Conservation (phyloP, 805 yeast genomes). For the Barnettozyma siamensis region DNA sequence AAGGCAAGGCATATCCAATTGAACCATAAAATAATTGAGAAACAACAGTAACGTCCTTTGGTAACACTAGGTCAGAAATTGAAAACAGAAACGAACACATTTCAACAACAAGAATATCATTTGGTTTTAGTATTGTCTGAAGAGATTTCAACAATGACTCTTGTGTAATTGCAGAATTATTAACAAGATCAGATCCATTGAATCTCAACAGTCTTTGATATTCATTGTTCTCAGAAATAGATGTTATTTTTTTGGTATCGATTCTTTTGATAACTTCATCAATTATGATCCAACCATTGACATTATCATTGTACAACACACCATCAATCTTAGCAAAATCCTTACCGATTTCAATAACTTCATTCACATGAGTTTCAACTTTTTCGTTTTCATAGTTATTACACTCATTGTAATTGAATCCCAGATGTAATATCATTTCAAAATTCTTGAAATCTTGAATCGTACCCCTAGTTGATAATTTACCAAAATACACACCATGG, state of each 20-base stretch:
- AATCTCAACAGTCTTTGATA: constrained; percentile 1
- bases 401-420: constrained; percentile 57
- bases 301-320: constrained; percentile 7
- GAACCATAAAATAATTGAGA: constrained; percentile 65
- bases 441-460: constrained; percentile 38
- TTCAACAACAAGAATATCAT: constrained; percentile 56
- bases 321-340: constrained; percentile 20
- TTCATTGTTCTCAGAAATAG: not conserved
- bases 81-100: constrained; percentile 66
- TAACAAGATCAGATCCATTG: constrained; percentile 5
- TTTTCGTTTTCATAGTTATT: constrained; percentile 29
- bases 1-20: constrained; percentile 60
- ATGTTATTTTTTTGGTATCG: constrained; percentile 8
- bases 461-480: constrained; percentile 41
- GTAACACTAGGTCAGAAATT: constrained; percentile 50
- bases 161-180: constrained; percentile 31
- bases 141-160: constrained; percentile 47
- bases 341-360: constrained; percentile 23
- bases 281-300: constrained; percentile 19
- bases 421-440: constrained; percentile 66
- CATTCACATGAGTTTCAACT: constrained; percentile 8
- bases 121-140: constrained; percentile 45
- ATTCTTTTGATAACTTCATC: constrained; percentile 11
- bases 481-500: constrained; percentile 68
- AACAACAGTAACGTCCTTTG: constrained; percentile 44